Percentiles rank a stretch among this genome's conserved stretches.
phyloP scores from a whole-genome alignment of 2,329 filamentous ascomycete species.

The Ophiostoma ulmi region DNA sequence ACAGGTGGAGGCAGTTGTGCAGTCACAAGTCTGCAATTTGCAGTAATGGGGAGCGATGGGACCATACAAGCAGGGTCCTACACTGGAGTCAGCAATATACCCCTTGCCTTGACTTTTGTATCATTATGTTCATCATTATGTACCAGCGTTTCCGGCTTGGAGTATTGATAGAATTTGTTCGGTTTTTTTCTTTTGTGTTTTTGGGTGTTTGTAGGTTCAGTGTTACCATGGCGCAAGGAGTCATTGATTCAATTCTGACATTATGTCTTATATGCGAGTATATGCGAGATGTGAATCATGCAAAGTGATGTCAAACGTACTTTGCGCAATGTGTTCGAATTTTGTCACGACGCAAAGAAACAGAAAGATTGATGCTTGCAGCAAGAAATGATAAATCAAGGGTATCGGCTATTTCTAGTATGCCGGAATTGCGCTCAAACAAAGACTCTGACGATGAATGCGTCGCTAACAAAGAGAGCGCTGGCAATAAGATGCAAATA shows the following conservation, averaged over 20 bases:
- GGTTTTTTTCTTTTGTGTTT: background rate
- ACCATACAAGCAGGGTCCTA: background rate
- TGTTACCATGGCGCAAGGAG: constrained; percentile 6
- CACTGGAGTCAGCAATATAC: constrained; percentile 6
- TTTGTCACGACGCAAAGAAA: background rate
- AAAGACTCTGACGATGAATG: background rate
- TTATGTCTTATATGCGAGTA: background rate
- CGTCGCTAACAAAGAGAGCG: background rate
- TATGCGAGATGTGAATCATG: background rate
- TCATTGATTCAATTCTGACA: background rate
- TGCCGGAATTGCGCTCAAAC: background rate
- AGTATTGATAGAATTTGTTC: background rate
- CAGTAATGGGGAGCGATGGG: background rate
- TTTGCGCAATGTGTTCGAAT: background rate
- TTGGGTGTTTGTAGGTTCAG: background rate
- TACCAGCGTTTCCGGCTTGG: background rate
- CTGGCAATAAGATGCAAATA: constrained; percentile 1
- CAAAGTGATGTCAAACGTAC: background rate
- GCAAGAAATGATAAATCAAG: background rate
- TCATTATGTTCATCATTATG: constrained; percentile 8
- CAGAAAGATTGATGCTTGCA: background rate
- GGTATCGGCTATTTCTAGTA: background rate
- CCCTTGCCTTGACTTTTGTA: constrained; percentile 10
- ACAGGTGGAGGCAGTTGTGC: background rate
- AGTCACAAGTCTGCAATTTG: background rate